Evolutionary conservation across 768 basidiomycete genomes (phyloP), one percentile per base, ranked within the genome.

Genomic region (Rhizopogon sp.): DNA sequence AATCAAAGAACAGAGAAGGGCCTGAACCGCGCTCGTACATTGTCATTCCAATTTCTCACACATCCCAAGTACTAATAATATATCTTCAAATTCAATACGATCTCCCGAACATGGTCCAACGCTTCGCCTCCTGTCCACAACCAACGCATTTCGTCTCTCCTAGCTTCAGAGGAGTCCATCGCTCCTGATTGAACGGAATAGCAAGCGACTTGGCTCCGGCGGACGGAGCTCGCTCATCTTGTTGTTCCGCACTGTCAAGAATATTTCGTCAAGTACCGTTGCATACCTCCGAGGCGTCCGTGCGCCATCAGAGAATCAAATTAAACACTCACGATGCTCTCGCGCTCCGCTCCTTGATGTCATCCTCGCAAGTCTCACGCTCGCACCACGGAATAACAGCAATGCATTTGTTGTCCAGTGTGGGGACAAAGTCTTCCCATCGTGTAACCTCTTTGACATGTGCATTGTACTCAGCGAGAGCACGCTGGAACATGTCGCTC

Each of bases 321-420:
- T 40, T 4, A 42, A 54, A 57, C 60, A 64, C 61, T 77, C 71
- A 95, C 91, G 35, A 37, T 37, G 88, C 83, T 69, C 84, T 78
- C 54, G 84, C 92, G 66, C 87, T 92, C 58, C 90, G 79, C 64
- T 98, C 93, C 77, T 99, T 98, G 79, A 99, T 98, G 64, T 94
- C 91, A 68, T 99, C 96, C 71, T 99, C 97, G 66, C 97, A 99
- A 13, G 78, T 79, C 67, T 90, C 91, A 17, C 76, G 80, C 72
- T 98, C 93, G 71, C 97, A 98, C 97, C 97, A 99, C 3, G 97
- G 97, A 56, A 98, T 82, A 53, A 88, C 88, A 20, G 88, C 84
- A 39, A 93, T 78, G 66, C 85, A 85, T 76, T 97, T 98, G 67
- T 77, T 76, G 70, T 99, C 96, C 42, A 99, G 76, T 8, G 88